Conservation (phyloP, 495 filamentous ascomycete genomes). For the Hypoxylon rickii region DNA sequence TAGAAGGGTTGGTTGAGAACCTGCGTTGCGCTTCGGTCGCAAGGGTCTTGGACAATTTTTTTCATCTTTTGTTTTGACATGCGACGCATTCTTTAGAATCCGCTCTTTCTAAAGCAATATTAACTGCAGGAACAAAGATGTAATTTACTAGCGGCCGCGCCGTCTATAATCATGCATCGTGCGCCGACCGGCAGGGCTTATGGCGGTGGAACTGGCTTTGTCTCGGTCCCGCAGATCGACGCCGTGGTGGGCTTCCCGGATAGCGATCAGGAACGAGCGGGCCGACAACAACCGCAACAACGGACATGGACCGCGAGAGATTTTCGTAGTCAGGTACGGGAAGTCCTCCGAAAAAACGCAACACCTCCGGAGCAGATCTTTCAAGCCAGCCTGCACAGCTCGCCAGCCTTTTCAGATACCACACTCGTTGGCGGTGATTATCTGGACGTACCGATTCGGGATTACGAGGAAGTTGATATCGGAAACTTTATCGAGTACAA, state of each 20-base stretch:
- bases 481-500: slow-evolving; percentile 14
- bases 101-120: neutral
- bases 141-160: slow-evolving; percentile 2
- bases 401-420: slow-evolving; percentile 30
- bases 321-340: slow-evolving; percentile 28
- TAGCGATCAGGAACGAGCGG: neutral
- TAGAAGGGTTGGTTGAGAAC: neutral
- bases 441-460: slow-evolving; percentile 25
- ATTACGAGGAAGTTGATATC: slow-evolving; percentile 23
- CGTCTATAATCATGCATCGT: slow-evolving; percentile 13
- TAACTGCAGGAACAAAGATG: neutral
- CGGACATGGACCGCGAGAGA: slow-evolving; percentile 12
- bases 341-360: slow-evolving; percentile 19
- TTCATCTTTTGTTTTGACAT: neutral
- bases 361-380: neutral
- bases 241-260: neutral
- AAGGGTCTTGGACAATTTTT: neutral
- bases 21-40: neutral
- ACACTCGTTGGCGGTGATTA: slow-evolving; percentile 24
- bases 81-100: neutral
- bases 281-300: slow-evolving; percentile 1
- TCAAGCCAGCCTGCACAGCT: slow-evolving; percentile 8
- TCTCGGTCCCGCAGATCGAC: slow-evolving; percentile 27
- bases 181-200: slow-evolving; percentile 9
- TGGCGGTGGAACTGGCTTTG: slow-evolving; percentile 16